Percentiles rank a stretch among this genome's conserved stretches.
phyloP scores from a whole-genome alignment of 2,329 filamentous ascomycete genomes.

The Chaetothyriales sp. region DNA sequence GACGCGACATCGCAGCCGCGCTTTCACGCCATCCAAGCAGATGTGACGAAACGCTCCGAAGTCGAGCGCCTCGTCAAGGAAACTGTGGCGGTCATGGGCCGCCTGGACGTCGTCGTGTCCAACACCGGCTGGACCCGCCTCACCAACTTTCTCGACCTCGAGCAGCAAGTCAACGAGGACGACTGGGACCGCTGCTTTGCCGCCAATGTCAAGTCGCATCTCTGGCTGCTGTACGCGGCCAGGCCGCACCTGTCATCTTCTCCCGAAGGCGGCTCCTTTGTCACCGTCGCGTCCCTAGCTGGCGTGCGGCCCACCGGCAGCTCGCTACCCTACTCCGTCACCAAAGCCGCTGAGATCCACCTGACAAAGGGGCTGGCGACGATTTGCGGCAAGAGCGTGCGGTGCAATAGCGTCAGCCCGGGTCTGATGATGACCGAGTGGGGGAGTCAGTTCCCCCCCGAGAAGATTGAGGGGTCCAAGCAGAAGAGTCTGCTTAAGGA shows the following conservation, averaged over 20 bases:
- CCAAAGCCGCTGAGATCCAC: slow-evolving; percentile 62
- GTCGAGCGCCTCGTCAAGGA: slow-evolving; percentile 30
- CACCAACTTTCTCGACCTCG: slow-evolving; percentile 23
- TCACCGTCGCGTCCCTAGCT: slow-evolving; percentile 51
- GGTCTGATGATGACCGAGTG: slow-evolving; percentile 56
- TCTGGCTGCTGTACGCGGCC: slow-evolving; percentile 46
- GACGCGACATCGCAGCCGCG: slow-evolving; percentile 4
- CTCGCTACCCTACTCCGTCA: slow-evolving; percentile 57
- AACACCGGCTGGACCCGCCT: slow-evolving; percentile 29
- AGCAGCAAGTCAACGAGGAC: slow-evolving; percentile 29
- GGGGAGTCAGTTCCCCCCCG: slow-evolving; percentile 23
- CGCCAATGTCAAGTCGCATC: slow-evolving; percentile 50
- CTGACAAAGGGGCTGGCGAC: slow-evolving; percentile 51
- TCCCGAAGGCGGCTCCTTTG: slow-evolving; percentile 42
- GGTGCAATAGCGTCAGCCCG: slow-evolving; percentile 52
- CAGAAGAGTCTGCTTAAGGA: slow-evolving; percentile 14
- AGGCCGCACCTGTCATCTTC: slow-evolving; percentile 41
- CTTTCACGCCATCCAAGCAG: slow-evolving; percentile 18
- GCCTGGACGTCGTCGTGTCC: slow-evolving; percentile 34
- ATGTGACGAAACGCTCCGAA: slow-evolving; percentile 14
- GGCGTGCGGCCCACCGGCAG: slow-evolving; percentile 52
- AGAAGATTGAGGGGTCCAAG: slow-evolving; percentile 16
- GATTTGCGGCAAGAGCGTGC: slow-evolving; percentile 47
- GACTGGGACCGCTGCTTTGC: slow-evolving; percentile 49
- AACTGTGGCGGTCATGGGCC: slow-evolving; percentile 32